Percentiles rank a stretch among this genome's conserved stretches.
Conservation (phyloP, 2,329 filamentous ascomycete species). For the Fusarium caatingaense region DNA sequence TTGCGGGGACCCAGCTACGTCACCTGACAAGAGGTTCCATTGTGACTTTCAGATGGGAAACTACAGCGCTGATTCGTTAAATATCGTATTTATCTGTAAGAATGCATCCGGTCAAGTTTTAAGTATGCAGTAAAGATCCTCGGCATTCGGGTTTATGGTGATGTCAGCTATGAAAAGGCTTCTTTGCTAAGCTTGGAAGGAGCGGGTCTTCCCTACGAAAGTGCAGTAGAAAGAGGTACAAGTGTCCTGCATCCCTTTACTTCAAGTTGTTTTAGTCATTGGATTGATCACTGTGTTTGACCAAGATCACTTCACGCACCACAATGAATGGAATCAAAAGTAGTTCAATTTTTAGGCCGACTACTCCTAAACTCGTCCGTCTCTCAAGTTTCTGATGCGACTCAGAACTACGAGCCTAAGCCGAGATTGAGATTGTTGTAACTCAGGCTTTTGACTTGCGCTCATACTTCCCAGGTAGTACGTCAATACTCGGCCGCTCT, state of each 20-base stretch:
- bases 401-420: neutral
- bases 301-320: neutral
- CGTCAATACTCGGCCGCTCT: neutral
- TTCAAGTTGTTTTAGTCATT: neutral
- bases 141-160: neutral
- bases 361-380: neutral
- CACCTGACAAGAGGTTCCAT: constrained; percentile 7
- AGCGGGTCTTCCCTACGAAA: neutral
- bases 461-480: neutral
- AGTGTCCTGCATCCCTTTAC: neutral
- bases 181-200: neutral
- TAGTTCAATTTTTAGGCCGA: neutral
- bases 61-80: constrained; percentile 4
- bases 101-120: neutral
- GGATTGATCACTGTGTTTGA: neutral
- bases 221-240: neutral
- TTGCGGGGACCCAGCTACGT: constrained; percentile 16
- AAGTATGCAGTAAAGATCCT: neutral
- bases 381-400: neutral
- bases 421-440: neutral
- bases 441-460: neutral
- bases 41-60: neutral
- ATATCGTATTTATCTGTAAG: neutral
- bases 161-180: neutral
- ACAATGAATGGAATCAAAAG: neutral